A percentile compares a stretch with the other conserved stretches of the same genome.
Conservation (phyloP, 2,329 filamentous ascomycete species). For the Davidsoniella neocaledoniae region DNA sequence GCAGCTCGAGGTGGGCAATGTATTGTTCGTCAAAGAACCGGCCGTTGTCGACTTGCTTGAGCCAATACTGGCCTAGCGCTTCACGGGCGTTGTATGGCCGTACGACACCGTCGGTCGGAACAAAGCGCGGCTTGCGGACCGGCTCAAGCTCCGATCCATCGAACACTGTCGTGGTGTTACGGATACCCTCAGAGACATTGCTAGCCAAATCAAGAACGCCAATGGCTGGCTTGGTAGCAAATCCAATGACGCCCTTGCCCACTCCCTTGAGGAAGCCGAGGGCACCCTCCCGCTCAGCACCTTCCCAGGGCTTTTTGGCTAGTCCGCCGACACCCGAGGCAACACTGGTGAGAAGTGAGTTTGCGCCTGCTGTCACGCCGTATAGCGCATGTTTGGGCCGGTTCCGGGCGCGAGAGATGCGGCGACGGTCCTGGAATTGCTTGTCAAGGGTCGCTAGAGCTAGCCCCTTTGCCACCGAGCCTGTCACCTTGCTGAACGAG, state of each 20-base stretch:
- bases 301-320: slow-evolving; percentile 83
- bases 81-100: slow-evolving; percentile 89
- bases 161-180: slow-evolving; percentile 97
- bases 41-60: slow-evolving; percentile 94
- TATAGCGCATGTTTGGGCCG: slow-evolving; percentile 94
- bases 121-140: slow-evolving; percentile 82
- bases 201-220: slow-evolving; percentile 93
- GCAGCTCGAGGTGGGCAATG: slow-evolving; percentile 87
- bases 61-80: slow-evolving; percentile 93
- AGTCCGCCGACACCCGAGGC: slow-evolving; percentile 88
- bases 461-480: slow-evolving; percentile 89
- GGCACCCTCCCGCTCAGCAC: slow-evolving; percentile 87
- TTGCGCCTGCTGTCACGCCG: slow-evolving; percentile 86
- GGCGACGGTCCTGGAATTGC: slow-evolving; percentile 90
- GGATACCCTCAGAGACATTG: slow-evolving; percentile 91
- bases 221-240: slow-evolving; percentile 95
- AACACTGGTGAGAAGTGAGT: slow-evolving; percentile 81
- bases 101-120: slow-evolving; percentile 82
- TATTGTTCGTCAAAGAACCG: slow-evolving; percentile 97
- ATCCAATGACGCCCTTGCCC: slow-evolving; percentile 79
- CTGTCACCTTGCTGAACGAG: slow-evolving; percentile 94
- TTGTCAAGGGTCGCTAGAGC: slow-evolving; percentile 94
- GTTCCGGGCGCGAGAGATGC: slow-evolving; percentile 85
- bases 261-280: slow-evolving; percentile 95
- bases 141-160: slow-evolving; percentile 88